Evolutionary conservation across 169 alveolate genomes (phyloP).

Genomic region (Perkinsus olseni): DNA sequence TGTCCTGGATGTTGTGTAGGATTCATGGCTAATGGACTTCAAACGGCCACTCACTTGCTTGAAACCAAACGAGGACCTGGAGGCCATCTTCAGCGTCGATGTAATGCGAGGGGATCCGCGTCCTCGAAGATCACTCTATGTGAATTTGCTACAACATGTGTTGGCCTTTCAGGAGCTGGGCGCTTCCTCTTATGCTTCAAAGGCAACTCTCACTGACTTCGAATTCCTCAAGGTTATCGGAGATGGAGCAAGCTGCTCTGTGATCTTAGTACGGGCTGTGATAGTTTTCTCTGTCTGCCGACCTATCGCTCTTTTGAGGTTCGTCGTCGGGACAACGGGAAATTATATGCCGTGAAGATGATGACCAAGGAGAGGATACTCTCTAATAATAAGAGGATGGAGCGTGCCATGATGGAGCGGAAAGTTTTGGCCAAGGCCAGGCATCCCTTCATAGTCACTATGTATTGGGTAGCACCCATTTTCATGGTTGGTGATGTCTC

Average conservation of each 20-base stretch:
- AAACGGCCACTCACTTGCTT: background rate
- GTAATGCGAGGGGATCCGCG: no score
- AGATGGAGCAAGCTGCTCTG: background rate
- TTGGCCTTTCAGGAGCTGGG: background rate
- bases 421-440: slow-evolving; percentile 62
- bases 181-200: background rate
- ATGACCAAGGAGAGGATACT: slow-evolving; percentile 49
- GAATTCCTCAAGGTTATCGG: background rate
- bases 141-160: no score
- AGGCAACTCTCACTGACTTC: background rate
- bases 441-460: slow-evolving; percentile 68
- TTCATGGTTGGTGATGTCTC: background rate
- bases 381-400: slow-evolving; percentile 54
- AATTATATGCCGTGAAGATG: slow-evolving; percentile 64
- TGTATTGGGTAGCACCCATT: background rate
- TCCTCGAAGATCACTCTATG: no score
- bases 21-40: background rate
- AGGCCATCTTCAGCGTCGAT: background rate
- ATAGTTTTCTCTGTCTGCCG: background rate
- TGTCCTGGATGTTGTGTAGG: background rate
- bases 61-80: background rate
- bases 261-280: background rate
- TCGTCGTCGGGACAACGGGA: slow-evolving; percentile 42
- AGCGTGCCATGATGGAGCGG: slow-evolving; percentile 74
- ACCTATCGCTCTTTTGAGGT: slow-evolving; percentile 11